Conservation (phyloP, 495 filamentous ascomycete genomes). For the Articulospora tetracladia region DNA sequence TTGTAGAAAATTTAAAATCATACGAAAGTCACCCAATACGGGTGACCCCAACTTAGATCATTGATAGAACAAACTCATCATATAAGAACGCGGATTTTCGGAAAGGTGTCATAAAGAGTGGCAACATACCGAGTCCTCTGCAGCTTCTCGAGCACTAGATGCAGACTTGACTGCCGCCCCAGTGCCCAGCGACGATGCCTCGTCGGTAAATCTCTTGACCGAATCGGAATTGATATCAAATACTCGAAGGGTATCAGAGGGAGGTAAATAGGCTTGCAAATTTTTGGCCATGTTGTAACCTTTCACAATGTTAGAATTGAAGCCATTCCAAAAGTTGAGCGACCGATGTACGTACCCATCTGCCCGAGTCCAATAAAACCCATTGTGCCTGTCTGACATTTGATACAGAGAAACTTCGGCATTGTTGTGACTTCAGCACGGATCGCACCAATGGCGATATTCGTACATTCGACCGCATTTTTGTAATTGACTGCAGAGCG, state of each 20-base stretch:
- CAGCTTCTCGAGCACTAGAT: conserved; percentile 53
- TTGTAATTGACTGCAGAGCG: not conserved
- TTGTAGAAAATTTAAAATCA: conserved; percentile 44
- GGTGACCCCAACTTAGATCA: conserved; percentile 56
- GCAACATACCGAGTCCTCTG: conserved; percentile 67
- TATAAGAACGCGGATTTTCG: conserved; percentile 17
- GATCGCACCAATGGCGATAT: conserved; percentile 19
- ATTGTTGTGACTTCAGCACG: conserved; percentile 22
- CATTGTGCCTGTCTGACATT: conserved; percentile 56
- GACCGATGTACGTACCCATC: conserved; percentile 63
- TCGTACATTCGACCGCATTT: conserved; percentile 23
- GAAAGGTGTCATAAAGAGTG: conserved; percentile 28
- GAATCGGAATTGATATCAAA: conserved; percentile 70
- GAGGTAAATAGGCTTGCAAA: conserved; percentile 69
- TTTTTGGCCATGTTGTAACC: conserved; percentile 90
- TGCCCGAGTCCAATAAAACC: conserved; percentile 82
- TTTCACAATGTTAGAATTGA: conserved; percentile 15
- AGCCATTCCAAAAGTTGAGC: conserved; percentile 2
- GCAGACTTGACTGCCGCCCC: conserved; percentile 55
- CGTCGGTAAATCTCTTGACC: conserved; percentile 54
- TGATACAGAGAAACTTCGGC: conserved; percentile 54
- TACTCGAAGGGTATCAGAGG: conserved; percentile 62
- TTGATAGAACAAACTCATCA: conserved; percentile 54
- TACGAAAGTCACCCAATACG: conserved; percentile 40
- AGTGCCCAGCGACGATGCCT: conserved; percentile 44